Evolutionary conservation across 331 rosid species (phyloP).

Genomic region (Rhamnella rubrinervis): DNA sequence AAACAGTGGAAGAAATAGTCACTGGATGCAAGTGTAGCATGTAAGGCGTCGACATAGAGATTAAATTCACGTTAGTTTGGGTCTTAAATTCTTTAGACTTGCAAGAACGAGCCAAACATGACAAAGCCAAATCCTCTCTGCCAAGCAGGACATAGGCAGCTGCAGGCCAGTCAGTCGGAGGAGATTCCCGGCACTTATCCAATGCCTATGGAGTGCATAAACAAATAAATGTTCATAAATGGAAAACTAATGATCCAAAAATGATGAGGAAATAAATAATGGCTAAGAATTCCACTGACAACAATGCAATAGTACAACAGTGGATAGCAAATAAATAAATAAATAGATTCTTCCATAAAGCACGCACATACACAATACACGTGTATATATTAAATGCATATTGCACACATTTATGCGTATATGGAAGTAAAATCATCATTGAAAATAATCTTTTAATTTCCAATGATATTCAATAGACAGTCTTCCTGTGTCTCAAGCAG

Average conservation of each 20-base stretch:
- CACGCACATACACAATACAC: too few relatives aligned
- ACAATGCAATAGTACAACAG: background rate
- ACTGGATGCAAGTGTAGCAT: conserved; percentile 95
- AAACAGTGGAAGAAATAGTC: conserved; percentile 83
- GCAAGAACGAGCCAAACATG: conserved; percentile 64
- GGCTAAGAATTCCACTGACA: conserved; percentile 1
- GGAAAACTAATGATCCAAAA: conserved; percentile 11
- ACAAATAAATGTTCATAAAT: conserved; percentile 8
- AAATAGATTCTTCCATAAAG: background rate
- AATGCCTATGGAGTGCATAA: conserved; percentile 67
- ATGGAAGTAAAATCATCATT: background rate
- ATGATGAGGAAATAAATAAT: conserved; percentile 7
- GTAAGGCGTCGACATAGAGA: conserved; percentile 94
- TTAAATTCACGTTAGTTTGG: conserved; percentile 79
- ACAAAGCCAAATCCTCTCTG: conserved; percentile 97
- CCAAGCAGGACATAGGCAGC: conserved; percentile 97
- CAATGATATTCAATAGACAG: conserved; percentile 5
- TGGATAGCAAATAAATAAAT: conserved; percentile 3
- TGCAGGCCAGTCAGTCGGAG: conserved; percentile 95
- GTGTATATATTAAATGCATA: background rate
- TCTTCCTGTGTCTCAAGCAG: conserved; percentile 13
- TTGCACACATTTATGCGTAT: background rate
- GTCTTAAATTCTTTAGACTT: conserved; percentile 78
- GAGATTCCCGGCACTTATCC: conserved; percentile 94
- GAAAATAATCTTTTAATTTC: background rate